Evolutionary conservation across 1,284 basidiomycete species (phyloP), one percentile per base, ranked within the genome.

Genomic region (Blastosporella zonata): DNA sequence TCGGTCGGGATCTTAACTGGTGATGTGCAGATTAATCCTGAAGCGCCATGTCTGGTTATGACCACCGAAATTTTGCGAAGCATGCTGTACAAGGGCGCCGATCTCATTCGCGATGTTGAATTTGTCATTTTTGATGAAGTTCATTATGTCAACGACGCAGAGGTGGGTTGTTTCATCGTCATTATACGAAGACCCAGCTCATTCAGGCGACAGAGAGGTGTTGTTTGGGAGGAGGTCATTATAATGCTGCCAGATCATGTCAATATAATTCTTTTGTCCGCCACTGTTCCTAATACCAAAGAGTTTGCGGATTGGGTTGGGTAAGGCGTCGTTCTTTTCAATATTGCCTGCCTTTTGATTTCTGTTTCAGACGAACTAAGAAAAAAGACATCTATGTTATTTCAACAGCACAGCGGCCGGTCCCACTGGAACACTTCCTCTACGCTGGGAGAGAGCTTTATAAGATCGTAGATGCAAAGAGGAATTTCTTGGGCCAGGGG

Each of bases 111-210:
- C 38, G 97, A 99, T 67, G 95, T 99, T 38, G 97, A 99, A 65
- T 99, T 98, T 65, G 97, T 99, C 21, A 97, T 99, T 55, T 99
- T 99, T 62, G 97, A 99, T 66, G 97, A 99, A 67, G 97, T 99
- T 10, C 97, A 99, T 70, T 99, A 99, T 67, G 95, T 99, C 50
- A 99, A 99, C 65, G 97, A 99, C 67, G 91, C 93, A 13, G 97
- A 99, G 84, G 93, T 94, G 54, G 56, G 74, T 57, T 18, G 37
- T 46, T 31, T 9, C 6, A 9, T 37, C 28, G 46, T 8, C 3
- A 10, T 8, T 31, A 21, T 15, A 17, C 38, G 6, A 10, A 20
- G 21, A 7, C 10, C 27, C 40, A 15, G 22, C 44, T 42, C 18
- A 53, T 7, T 27, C 12, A 18, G 29, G 12, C 20, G 28, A 31